A percentile compares a stretch with the other conserved stretches of the same genome.
Conservation (phyloP, 1,284 basidiomycete genomes). For the Cutaneotrichosporon dermatis region DNA sequence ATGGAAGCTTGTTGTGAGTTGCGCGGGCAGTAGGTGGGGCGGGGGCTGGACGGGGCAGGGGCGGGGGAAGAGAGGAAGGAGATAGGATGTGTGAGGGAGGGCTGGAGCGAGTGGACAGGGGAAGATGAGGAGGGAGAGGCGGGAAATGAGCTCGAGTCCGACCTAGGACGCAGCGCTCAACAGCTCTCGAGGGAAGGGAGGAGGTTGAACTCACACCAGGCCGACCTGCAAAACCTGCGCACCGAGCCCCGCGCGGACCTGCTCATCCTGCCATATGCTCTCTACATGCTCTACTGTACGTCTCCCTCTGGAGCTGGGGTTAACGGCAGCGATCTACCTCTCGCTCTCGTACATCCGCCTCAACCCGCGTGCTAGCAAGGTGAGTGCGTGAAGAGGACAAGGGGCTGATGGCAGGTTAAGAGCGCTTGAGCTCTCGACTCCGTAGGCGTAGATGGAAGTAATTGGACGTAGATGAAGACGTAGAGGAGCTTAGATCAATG, state of each 20-base stretch:
- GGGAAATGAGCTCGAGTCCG: no score
- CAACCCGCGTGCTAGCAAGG: background rate
- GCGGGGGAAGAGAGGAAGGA: no score
- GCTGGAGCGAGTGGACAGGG: no score
- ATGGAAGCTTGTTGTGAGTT: background rate
- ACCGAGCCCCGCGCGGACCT: background rate
- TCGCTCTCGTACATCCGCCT: background rate
- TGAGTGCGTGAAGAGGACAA: background rate
- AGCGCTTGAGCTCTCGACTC: background rate
- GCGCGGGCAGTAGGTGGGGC: no score
- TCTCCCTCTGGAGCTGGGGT: no score
- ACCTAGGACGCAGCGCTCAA: background rate
- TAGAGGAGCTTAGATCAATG: no score
- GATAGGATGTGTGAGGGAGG: no score
- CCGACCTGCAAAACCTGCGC: background rate
- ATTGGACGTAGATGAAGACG: no score
- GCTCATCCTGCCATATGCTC: background rate
- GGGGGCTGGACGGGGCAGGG: no score
- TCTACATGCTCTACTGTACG: background rate
- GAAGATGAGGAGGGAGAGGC: no score
- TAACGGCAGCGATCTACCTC: slow-evolving; percentile 2
- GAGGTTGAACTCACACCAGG: no score
- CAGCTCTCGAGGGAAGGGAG: no score
- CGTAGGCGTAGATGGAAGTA: background rate
- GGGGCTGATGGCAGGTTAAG: background rate